Conservation (phyloP, 2,329 filamentous ascomycete species). For the Bipolaris cookei region DNA sequence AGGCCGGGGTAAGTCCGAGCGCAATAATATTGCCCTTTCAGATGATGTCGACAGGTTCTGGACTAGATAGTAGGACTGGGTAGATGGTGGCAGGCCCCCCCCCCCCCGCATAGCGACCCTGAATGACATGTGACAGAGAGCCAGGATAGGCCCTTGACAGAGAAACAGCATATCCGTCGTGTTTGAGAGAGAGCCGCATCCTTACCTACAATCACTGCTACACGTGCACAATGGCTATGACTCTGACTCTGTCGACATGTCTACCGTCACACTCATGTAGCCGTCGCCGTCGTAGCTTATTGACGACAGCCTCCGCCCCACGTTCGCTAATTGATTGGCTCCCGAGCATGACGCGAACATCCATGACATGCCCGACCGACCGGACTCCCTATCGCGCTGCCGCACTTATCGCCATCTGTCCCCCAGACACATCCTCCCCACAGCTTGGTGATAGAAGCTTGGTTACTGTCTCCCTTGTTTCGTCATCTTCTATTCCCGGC, state of each 20-base stretch:
- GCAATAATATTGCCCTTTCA: conserved; percentile 23
- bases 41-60: conserved; percentile 15
- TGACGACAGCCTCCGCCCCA: conserved; percentile 22
- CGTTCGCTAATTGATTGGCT: conserved; percentile 38
- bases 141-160: neutral
- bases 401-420: conserved; percentile 25
- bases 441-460: neutral
- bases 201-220: neutral
- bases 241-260: neutral
- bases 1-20: conserved; percentile 6
- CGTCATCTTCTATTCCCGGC: neutral
- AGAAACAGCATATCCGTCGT: neutral
- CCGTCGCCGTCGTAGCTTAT: conserved; percentile 14
- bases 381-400: conserved; percentile 30
- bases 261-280: conserved; percentile 24
- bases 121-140: neutral
- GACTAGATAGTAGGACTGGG: neutral
- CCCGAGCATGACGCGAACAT: conserved; percentile 28
- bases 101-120: neutral
- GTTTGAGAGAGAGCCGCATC: neutral
- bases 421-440: conserved; percentile 14
- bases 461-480: neutral
- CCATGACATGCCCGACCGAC: conserved; percentile 19
- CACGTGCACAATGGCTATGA: neutral
- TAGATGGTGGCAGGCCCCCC: neutral